Evolutionary conservation across 495 filamentous ascomycete genomes (phyloP).

Genomic region (Aspergillus nanangensis): DNA sequence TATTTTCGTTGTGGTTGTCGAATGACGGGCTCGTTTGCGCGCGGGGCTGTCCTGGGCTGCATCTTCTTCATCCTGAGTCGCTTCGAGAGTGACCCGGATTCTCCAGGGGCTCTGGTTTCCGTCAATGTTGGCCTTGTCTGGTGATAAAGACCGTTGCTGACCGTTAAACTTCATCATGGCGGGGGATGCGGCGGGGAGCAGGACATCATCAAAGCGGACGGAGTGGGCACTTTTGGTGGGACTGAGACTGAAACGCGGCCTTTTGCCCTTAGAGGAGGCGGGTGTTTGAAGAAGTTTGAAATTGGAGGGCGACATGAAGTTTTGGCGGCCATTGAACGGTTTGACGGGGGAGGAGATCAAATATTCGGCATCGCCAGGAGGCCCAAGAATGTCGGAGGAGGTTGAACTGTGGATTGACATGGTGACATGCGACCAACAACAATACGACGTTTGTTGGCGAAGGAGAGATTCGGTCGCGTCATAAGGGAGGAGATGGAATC

Average conservation of each 20-base stretch:
- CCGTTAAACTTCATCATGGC: slow-evolving; percentile 34
- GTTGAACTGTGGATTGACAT: slow-evolving; percentile 34
- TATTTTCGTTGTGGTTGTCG: slow-evolving; percentile 46
- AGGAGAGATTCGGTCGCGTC: slow-evolving; percentile 8
- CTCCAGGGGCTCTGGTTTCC: slow-evolving; percentile 51
- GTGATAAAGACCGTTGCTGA: slow-evolving; percentile 30
- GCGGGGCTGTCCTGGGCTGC: slow-evolving; percentile 26
- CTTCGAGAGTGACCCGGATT: slow-evolving; percentile 55
- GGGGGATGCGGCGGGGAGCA: slow-evolving; percentile 38
- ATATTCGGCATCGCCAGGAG: slow-evolving; percentile 42
- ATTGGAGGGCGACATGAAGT: slow-evolving; percentile 38
- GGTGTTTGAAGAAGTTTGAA: slow-evolving; percentile 29
- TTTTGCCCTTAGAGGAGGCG: slow-evolving; percentile 20
- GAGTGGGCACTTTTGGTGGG: slow-evolving; percentile 38
- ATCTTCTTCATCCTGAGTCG: slow-evolving; percentile 46
- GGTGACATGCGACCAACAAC: slow-evolving; percentile 9
- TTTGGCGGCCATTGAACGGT: slow-evolving; percentile 38
- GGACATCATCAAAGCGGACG: slow-evolving; percentile 41
- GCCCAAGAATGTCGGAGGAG: slow-evolving; percentile 45
- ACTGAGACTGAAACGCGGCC: slow-evolving; percentile 34
- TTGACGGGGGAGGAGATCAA: slow-evolving; percentile 42
- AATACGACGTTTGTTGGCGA: slow-evolving; percentile 10
- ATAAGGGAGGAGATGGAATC: too few species aligned
- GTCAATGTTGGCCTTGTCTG: slow-evolving; percentile 30
- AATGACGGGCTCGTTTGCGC: slow-evolving; percentile 32